Evolutionary conservation across 345 rosid species (phyloP), one percentile per base, ranked within the genome.

Genomic region (Sapria himalayana): DNA sequence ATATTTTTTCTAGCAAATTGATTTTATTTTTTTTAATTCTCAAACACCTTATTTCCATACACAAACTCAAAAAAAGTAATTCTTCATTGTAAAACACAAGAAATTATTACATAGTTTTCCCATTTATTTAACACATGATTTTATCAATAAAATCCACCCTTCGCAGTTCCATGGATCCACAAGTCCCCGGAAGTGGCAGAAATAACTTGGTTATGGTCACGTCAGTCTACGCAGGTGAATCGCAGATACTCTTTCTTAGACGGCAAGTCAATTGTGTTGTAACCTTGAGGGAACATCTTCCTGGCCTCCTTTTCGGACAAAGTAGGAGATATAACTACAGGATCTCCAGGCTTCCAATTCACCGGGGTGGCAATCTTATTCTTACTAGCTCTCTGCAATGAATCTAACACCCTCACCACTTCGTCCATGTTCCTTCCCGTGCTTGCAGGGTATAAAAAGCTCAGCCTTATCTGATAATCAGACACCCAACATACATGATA

Each of bases 401-500:
- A 76, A 16, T 81, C 94, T 42, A 78, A n/a, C 19, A 61, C 95
- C 48, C 94, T 69, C 50, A 71, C 14, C 37, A 73, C 84, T 40
- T 73, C 94, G 15, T 76, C 86, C 62, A 78, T 69, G 71, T 76
- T 82, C 50, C 81, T 57, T 6, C 86, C 81, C 0, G 92, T 71
- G 41, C 69, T 58, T 2, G 80, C 70, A 0, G 89, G 94, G 41
- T 73, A 78, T 13, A 81, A 71, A 34, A 86, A 68, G 44, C 89
- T 76, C 71, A 78, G 38, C 65, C 70, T 86, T 15, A 81, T 69
- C 81, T 76, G 19, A n/a, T n/a, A n/a, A n/a, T n/a, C n/a, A n/a
- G n/a, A n/a, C n/a, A n/a, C n/a, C n/a, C n/a, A n/a, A 14, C 27
- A 47, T 2, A 9, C 4, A 17, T 3, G 3, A 5, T 18, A 18